Evolutionary conservation across 305 asterid species (phyloP).

Genomic region (Solanum hybrid): DNA sequence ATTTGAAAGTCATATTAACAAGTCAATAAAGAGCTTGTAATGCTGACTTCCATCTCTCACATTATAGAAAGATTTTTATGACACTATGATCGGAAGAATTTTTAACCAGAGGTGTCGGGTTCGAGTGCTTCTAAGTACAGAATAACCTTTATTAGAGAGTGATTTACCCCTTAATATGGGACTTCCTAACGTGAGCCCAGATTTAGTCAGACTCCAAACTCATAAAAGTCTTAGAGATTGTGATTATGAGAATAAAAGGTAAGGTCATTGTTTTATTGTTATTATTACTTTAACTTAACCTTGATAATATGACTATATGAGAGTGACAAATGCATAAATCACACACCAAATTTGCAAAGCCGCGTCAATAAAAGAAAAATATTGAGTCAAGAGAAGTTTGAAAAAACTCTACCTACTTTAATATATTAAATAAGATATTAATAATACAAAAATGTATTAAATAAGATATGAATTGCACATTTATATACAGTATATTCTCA

Average conservation of each 20-base stretch:
- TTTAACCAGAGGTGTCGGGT: too few relatives aligned
- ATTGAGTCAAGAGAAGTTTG: too few relatives aligned
- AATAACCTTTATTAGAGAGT: not conserved
- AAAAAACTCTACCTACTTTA: too few relatives aligned
- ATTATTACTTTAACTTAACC: not conserved
- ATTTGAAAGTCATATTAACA: not conserved
- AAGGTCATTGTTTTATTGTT: not conserved
- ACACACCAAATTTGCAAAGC: not conserved
- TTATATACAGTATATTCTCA: not conserved
- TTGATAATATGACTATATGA: not conserved
- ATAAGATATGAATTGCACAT: not conserved
- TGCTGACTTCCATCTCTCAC: not conserved
- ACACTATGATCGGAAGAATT: not conserved
- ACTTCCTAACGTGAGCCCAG: not conserved
- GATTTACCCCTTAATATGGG: not conserved
- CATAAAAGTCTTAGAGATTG: not conserved
- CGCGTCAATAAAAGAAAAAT: too few relatives aligned
- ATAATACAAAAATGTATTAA: too few relatives aligned
- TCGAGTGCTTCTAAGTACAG: not conserved
- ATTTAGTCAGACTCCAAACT: not conserved
- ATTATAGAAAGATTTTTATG: not conserved
- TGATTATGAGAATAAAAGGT: not conserved
- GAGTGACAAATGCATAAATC: not conserved
- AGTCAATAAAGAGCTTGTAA: not conserved
- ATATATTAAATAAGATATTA: too few relatives aligned